phyloP scores from a whole-genome alignment of 192 early-diverging fungal genomes.

The Umbelopsis vinacea region DNA sequence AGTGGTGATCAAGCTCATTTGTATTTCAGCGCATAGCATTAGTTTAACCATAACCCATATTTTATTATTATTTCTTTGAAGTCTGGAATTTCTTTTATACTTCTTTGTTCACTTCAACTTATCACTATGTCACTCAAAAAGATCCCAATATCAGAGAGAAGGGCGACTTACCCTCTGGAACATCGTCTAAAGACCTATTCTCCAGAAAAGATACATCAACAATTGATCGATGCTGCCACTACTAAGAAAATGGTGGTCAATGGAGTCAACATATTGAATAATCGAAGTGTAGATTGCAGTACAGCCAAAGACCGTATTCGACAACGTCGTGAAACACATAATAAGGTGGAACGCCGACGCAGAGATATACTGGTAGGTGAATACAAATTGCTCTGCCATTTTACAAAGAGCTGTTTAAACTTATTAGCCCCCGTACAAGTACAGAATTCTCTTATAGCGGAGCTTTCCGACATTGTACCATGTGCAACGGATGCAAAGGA shows the following conservation, averaged over 20 bases:
- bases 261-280: conserved; percentile 77
- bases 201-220: conserved; percentile 25
- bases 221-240: conserved; percentile 18
- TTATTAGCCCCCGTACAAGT: neutral
- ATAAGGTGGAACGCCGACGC: conserved; percentile 71
- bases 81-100: too few species aligned
- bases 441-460: conserved; percentile 44
- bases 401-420: neutral
- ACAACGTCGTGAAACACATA: conserved; percentile 73
- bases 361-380: conserved; percentile 61
- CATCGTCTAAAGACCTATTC: conserved; percentile 36
- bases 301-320: conserved; percentile 70
- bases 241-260: conserved; percentile 50
- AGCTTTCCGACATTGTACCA: conserved; percentile 48
- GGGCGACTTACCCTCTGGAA: conserved; percentile 39
- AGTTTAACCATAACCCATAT: too few species aligned
- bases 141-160: conserved; percentile 30
- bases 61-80: too few species aligned
- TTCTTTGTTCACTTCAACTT: neutral
- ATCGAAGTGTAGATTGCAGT: conserved; percentile 68
- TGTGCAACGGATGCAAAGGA: conserved; percentile 30
- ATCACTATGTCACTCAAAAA: conserved; percentile 12
- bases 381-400: neutral
- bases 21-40: neutral
- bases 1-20: neutral